phyloP scores from a whole-genome alignment of 1,284 basidiomycete genomes.

The Trichosporon coremiiforme region DNA sequence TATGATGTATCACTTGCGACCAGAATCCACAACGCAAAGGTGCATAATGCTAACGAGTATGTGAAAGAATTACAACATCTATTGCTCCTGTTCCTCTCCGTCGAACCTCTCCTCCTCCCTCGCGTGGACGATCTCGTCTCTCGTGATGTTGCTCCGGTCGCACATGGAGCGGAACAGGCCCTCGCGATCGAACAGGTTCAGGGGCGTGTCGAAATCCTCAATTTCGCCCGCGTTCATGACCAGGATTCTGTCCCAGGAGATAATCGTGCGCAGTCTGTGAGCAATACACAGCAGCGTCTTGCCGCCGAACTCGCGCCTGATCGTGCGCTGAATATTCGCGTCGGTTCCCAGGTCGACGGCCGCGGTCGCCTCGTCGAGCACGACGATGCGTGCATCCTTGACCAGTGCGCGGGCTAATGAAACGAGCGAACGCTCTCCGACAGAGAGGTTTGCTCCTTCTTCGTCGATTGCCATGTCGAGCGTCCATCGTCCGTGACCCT shows the following conservation, averaged over 20 bases:
- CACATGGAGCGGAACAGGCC: constrained; percentile 53
- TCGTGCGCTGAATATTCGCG: constrained; percentile 70
- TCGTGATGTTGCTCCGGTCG: constrained; percentile 54
- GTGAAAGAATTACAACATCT: not conserved
- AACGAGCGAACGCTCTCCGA: constrained; percentile 49
- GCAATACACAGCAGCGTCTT: constrained; percentile 68
- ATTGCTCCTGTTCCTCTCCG: not conserved
- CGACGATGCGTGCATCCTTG: constrained; percentile 68
- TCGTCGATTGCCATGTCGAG: constrained; percentile 59
- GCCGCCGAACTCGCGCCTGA: constrained; percentile 67
- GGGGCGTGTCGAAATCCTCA: constrained; percentile 52
- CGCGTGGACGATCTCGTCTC: constrained; percentile 52
- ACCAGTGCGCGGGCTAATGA: constrained; percentile 71
- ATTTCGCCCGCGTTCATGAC: constrained; percentile 52
- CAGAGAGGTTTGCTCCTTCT: constrained; percentile 40
- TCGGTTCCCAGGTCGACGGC: constrained; percentile 79
- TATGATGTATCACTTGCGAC: constrained; percentile 16
- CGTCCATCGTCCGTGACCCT: constrained; percentile 58
- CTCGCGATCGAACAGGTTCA: constrained; percentile 48
- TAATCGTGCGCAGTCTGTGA: constrained; percentile 72
- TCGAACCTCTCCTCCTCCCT: constrained; percentile 16
- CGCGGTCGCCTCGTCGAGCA: constrained; percentile 61
- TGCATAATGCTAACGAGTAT: not conserved
- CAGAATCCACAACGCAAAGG: not conserved
- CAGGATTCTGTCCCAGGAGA: constrained; percentile 54